Evolutionary conservation across 2,329 filamentous ascomycete species (phyloP).

Genomic region (Fusarium poae): DNA sequence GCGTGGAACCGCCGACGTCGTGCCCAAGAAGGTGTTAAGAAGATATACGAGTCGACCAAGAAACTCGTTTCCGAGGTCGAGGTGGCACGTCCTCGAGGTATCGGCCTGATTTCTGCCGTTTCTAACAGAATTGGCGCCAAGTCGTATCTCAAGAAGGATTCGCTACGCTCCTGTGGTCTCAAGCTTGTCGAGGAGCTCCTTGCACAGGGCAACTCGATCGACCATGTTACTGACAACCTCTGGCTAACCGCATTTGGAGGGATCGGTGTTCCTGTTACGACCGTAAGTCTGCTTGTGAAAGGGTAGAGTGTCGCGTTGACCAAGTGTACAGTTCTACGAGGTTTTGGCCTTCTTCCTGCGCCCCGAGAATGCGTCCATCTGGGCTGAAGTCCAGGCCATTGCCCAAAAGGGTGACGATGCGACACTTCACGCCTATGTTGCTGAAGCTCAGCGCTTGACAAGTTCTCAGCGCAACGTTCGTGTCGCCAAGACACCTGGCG

Average conservation of each 20-base stretch:
- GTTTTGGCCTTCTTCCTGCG: conserved; percentile 59
- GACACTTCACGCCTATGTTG: conserved; percentile 54
- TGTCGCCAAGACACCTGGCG: conserved; percentile 51
- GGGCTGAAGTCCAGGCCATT: conserved; percentile 58
- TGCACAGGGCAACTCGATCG: conserved; percentile 50
- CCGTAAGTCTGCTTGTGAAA: conserved; percentile 47
- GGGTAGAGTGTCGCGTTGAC: not conserved
- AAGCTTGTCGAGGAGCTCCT: conserved; percentile 57
- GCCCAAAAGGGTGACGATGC: conserved; percentile 54
- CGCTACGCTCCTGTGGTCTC: conserved; percentile 56
- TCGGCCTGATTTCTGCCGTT: conserved; percentile 50
- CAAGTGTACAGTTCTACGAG: conserved; percentile 58
- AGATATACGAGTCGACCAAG: conserved; percentile 56
- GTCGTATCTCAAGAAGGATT: conserved; percentile 51
- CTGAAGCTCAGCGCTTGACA: conserved; percentile 58
- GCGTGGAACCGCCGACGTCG: conserved; percentile 61
- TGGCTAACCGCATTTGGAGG: conserved; percentile 59
- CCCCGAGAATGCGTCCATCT: conserved; percentile 57
- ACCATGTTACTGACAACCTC: conserved; percentile 54
- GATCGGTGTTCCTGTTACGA: conserved; percentile 55
- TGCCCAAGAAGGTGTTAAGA: conserved; percentile 56
- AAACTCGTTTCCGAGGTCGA: conserved; percentile 56
- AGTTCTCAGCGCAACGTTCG: conserved; percentile 57
- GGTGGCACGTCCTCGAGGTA: conserved; percentile 50
- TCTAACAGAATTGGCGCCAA: conserved; percentile 49